Percentiles rank a stretch among this genome's conserved stretches.
These are phyloP conservation scores for Rhodotorula toruloides DNA, from an alignment of 768 basidiomycete genomes.

Conservation along the genomic window DNA sequence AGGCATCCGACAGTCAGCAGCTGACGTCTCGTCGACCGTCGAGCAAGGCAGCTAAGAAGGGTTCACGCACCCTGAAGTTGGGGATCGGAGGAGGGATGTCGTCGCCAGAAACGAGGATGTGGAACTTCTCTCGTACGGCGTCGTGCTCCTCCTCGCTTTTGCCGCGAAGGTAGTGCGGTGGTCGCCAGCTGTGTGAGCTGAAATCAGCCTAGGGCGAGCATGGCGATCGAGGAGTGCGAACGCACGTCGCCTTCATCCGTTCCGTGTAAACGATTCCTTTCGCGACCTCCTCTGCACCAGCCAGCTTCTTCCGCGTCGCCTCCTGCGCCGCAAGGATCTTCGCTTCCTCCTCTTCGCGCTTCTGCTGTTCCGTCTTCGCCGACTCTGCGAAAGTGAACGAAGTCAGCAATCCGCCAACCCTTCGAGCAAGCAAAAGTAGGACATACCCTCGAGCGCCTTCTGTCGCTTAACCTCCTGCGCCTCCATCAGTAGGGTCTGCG, in stretches of 20 bases:
- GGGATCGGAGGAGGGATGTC: conserved; percentile 89
- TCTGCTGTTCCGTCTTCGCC: conserved; percentile 79
- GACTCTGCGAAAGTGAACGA: conserved; percentile 56
- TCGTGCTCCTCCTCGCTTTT: conserved; percentile 64
- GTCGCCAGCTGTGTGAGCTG: conserved; percentile 65
- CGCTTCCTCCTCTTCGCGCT: conserved; percentile 79
- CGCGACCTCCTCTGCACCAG: conserved; percentile 86
- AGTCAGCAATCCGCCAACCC: background rate
- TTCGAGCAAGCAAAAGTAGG: conserved; percentile 5
- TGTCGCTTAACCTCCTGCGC: conserved; percentile 88
- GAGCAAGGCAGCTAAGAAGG: background rate
- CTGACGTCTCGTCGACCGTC: background rate
- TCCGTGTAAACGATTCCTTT: conserved; percentile 88
- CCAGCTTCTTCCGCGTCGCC: conserved; percentile 80
- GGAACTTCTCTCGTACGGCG: conserved; percentile 76
- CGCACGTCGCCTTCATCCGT: conserved; percentile 71
- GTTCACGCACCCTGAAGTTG: conserved; percentile 62
- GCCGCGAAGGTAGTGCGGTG: conserved; percentile 75
- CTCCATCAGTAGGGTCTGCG: conserved; percentile 69
- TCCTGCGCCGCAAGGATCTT: conserved; percentile 82
- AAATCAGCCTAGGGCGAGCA: background rate
- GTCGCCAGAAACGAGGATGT: conserved; percentile 75
- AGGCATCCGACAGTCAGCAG: background rate
- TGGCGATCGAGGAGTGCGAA: conserved; percentile 11
- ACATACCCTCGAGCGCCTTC: conserved; percentile 71